Evolutionary conservation across 768 basidiomycete genomes (phyloP).

Genomic region (Dioszegia crocea): DNA sequence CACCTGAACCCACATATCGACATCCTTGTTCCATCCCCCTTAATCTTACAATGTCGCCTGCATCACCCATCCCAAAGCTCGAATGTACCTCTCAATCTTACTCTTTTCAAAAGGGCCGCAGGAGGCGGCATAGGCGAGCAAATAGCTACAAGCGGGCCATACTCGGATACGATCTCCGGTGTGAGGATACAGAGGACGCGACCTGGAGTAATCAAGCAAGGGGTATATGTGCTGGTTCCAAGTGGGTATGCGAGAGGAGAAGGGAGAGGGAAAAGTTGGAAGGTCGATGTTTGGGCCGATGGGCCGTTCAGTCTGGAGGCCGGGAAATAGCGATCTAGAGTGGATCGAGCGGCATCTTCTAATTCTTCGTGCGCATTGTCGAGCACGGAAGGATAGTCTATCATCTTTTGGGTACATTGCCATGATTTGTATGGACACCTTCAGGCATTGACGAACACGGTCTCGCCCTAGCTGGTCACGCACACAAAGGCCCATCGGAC

Average conservation of each 20-base stretch:
- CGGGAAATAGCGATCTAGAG: background rate
- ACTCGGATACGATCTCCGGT: constrained; percentile 69
- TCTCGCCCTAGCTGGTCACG: too few relatives aligned
- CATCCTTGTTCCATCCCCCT: constrained; percentile 49
- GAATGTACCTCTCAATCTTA: constrained; percentile 40
- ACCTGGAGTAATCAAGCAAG: constrained; percentile 52
- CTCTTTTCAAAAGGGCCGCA: constrained; percentile 51
- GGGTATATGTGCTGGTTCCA: constrained; percentile 69
- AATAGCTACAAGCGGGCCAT: constrained; percentile 71
- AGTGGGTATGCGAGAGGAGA: constrained; percentile 65
- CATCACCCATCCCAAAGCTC: constrained; percentile 17
- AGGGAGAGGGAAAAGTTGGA: constrained; percentile 55
- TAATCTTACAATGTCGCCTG: constrained; percentile 31
- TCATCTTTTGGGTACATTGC: too few relatives aligned
- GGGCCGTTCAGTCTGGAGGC: background rate
- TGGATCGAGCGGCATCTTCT: background rate
- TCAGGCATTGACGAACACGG: too few relatives aligned
- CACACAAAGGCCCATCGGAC: too few relatives aligned
- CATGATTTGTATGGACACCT: too few relatives aligned
- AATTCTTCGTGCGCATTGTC: too few relatives aligned
- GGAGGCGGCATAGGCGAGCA: constrained; percentile 45
- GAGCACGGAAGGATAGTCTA: too few relatives aligned
- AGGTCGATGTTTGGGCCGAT: constrained; percentile 36
- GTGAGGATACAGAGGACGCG: constrained; percentile 57
- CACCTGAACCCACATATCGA: constrained; percentile 66